Percentiles rank a stretch among this genome's conserved stretches.
Conservation (phyloP, 2,329 filamentous ascomycete species). For the Aspergillus calidoustus region DNA sequence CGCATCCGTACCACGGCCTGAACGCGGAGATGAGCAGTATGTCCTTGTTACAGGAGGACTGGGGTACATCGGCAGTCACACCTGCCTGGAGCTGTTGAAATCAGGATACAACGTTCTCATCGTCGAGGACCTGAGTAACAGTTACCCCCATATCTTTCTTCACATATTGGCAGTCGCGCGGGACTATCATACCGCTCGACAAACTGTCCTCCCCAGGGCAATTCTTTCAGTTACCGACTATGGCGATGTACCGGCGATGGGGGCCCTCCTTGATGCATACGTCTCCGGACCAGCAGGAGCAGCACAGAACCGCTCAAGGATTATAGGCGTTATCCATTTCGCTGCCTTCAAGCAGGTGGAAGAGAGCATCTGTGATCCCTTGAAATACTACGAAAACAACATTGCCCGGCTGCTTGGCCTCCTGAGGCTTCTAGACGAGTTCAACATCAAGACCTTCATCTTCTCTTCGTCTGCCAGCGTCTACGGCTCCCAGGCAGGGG, state of each 20-base stretch:
- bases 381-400: conserved; percentile 71
- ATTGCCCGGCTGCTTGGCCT: conserved; percentile 67
- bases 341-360: conserved; percentile 70
- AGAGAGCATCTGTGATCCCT: conserved; percentile 64
- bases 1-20: background rate
- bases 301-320: conserved; percentile 49
- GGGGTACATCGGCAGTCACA: conserved; percentile 51
- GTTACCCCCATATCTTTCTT: conserved; percentile 41
- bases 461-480: conserved; percentile 72
- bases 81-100: conserved; percentile 47
- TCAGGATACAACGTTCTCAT: conserved; percentile 48
- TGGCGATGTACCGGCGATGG: conserved; percentile 49
- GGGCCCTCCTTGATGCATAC: conserved; percentile 50
- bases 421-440: conserved; percentile 60
- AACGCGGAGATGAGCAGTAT: conserved; percentile 32
- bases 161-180: conserved; percentile 40
- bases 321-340: conserved; percentile 70
- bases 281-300: conserved; percentile 36
- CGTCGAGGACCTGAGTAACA: conserved; percentile 48
- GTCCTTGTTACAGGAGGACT: conserved; percentile 51
- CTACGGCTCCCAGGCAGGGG: conserved; percentile 62
- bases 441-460: conserved; percentile 67
- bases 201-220: conserved; percentile 49
- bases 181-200: conserved; percentile 43
- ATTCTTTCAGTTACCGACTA: conserved; percentile 56